phyloP scores from a whole-genome alignment of 164 flowering plant genomes.

The Buxus sempervirens region DNA sequence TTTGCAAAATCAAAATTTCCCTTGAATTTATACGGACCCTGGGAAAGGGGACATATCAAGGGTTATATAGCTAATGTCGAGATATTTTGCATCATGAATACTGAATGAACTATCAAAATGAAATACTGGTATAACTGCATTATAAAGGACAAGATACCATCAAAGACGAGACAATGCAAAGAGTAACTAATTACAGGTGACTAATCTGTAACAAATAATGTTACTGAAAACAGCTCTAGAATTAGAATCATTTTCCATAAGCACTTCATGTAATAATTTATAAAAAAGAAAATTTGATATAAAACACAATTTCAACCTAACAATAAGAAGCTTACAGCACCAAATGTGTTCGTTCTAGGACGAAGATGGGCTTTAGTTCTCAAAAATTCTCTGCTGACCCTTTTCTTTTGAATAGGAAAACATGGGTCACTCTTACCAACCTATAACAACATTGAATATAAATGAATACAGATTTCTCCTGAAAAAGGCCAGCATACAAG shows the following conservation, averaged over 20 bases:
- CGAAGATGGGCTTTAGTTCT: conserved; percentile 98
- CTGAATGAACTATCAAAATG: no score
- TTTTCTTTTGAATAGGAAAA: conserved; percentile 95
- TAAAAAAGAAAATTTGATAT: conserved; percentile 1
- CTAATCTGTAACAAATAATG: not conserved
- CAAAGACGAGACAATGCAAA: no score
- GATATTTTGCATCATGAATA: no score
- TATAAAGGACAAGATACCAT: no score
- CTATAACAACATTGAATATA: conserved; percentile 32
- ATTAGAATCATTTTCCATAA: not conserved
- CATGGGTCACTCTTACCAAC: conserved; percentile 73
- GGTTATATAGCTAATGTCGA: no score
- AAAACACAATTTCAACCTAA: conserved; percentile 3
- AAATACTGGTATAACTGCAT: no score
- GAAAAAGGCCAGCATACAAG: conserved; percentile 1
- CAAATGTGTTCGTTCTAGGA: conserved; percentile 94
- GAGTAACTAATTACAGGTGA: no score
- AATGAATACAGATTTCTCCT: not conserved
- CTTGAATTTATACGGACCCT: no score
- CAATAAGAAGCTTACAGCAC: conserved; percentile 65
- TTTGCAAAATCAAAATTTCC: no score
- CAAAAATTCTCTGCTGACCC: conserved; percentile 84
- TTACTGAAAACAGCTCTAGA: not conserved
- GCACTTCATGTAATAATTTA: not conserved
- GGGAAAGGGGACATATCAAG: no score